phyloP scores from a whole-genome alignment of 106 monocot genomes.

The Cymbidium sinense region DNA sequence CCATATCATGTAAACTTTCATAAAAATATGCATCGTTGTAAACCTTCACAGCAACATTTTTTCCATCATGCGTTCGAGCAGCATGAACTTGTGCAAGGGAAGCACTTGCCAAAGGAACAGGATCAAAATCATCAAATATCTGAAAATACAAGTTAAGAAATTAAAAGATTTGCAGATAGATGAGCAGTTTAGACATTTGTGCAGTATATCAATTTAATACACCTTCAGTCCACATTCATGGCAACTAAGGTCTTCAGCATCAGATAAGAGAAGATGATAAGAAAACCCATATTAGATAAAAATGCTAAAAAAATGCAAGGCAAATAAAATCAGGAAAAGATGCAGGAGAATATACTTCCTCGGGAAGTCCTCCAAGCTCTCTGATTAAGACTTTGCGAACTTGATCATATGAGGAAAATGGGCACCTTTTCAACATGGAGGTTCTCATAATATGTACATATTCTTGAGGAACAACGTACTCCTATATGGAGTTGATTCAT shows the following conservation, averaged over 20 bases:
- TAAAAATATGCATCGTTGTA: not conserved
- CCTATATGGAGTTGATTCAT: constrained; percentile 31
- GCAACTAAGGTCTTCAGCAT: not conserved
- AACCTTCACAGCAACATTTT: constrained; percentile 93
- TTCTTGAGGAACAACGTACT: constrained; percentile 86
- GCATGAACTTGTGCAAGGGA: constrained; percentile 99
- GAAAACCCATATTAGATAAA: not conserved
- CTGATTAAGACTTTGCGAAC: constrained; percentile 55
- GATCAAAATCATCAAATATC: constrained; percentile 84
- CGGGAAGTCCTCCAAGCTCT: constrained; percentile 80
- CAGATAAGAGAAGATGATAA: not conserved
- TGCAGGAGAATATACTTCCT: constrained; percentile 42
- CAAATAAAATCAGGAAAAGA: constrained; percentile 2
- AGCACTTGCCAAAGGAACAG: constrained; percentile 81
- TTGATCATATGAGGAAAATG: constrained; percentile 88
- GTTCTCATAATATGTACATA: constrained; percentile 83
- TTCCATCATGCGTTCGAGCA: constrained; percentile 74
- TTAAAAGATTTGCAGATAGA: constrained; percentile 11
- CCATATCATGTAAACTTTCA: not conserved
- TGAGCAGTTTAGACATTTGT: not conserved
- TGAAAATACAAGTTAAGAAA: constrained; percentile 12
- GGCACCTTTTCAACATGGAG: constrained; percentile 86
- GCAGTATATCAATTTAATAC: not conserved
- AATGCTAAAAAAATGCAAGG: not conserved
- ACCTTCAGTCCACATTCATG: not conserved